phyloP scores from a whole-genome alignment of 164 flowering plant species.

The Hamamelis virginiana region DNA sequence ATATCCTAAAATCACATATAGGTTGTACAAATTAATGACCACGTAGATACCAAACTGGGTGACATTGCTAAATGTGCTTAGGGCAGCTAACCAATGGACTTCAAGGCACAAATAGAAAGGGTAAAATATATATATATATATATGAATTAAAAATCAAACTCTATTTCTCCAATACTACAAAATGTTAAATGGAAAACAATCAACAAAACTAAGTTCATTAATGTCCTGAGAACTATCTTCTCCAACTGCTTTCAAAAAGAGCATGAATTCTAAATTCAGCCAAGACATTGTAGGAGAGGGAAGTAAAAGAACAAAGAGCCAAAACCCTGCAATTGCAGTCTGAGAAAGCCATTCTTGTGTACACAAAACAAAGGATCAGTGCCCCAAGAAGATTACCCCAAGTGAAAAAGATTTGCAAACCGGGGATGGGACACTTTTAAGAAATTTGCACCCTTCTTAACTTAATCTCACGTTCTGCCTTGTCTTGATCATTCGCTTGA shows the following conservation, averaged over 20 bases:
- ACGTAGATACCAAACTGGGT: neutral
- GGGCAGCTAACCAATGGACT: neutral
- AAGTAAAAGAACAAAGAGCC: neutral
- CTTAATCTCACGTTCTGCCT: slow-evolving; percentile 66
- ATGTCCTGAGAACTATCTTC: slow-evolving; percentile 13
- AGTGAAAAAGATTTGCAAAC: neutral
- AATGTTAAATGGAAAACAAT: neutral
- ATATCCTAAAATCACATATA: neutral
- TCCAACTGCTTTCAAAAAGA: slow-evolving; percentile 8
- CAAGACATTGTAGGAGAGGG: neutral
- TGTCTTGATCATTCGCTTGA: slow-evolving; percentile 92
- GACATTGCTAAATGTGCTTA: neutral
- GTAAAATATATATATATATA: neutral
- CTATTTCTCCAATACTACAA: slow-evolving; percentile 21
- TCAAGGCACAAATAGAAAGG: neutral
- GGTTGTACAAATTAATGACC: slow-evolving; percentile 1
- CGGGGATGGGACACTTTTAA: neutral
- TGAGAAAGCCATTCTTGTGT: slow-evolving; percentile 16
- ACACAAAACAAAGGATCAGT: neutral
- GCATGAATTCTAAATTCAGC: neutral
- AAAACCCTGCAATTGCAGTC: slow-evolving; percentile 22
- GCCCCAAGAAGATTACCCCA: neutral
- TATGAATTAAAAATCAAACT: slow-evolving; percentile 8
- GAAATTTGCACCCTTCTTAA: slow-evolving; percentile 5
- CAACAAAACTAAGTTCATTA: neutral